Evolutionary conservation across 441 rosid genomes (phyloP).

Genomic region (Gossypium gossypioides): DNA sequence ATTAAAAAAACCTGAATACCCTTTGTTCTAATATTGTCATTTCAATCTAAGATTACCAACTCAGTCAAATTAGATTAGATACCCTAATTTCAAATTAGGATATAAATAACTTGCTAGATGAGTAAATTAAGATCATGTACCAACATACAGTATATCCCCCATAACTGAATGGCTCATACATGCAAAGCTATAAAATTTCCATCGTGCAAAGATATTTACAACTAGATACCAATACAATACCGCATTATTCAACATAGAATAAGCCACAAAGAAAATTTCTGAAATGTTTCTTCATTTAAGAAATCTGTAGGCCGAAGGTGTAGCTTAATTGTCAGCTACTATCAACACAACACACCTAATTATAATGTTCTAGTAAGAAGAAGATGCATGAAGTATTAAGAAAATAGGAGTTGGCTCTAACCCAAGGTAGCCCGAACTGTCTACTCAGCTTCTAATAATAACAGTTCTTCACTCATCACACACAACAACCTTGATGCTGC

Average conservation of each 20-base stretch:
- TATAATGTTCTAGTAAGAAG: slow-evolving; percentile 7
- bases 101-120: not conserved
- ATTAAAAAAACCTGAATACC: not conserved
- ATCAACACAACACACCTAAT: slow-evolving; percentile 24
- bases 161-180: not conserved
- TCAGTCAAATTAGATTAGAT: no score
- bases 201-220: slow-evolving; percentile 22
- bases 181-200: slow-evolving; percentile 10
- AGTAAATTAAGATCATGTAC: not conserved
- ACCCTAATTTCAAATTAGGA: not conserved
- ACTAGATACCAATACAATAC: slow-evolving; percentile 10
- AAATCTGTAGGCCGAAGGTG: slow-evolving; percentile 7
- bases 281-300: slow-evolving; percentile 17
- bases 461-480: not conserved
- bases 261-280: slow-evolving; percentile 9
- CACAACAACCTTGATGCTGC: not conserved
- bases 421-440: not conserved
- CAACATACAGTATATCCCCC: not conserved
- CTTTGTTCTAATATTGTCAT: no score
- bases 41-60: no score
- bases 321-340: slow-evolving; percentile 20
- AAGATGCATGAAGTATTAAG: slow-evolving; percentile 12
- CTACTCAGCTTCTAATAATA: not conserved
- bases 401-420: not conserved
- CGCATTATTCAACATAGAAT: slow-evolving; percentile 17